A percentile compares a stretch with the other conserved stretches of the same genome.
phyloP scores from a whole-genome alignment of 352 stramenopile genomes.

The Pythium angustatum region DNA sequence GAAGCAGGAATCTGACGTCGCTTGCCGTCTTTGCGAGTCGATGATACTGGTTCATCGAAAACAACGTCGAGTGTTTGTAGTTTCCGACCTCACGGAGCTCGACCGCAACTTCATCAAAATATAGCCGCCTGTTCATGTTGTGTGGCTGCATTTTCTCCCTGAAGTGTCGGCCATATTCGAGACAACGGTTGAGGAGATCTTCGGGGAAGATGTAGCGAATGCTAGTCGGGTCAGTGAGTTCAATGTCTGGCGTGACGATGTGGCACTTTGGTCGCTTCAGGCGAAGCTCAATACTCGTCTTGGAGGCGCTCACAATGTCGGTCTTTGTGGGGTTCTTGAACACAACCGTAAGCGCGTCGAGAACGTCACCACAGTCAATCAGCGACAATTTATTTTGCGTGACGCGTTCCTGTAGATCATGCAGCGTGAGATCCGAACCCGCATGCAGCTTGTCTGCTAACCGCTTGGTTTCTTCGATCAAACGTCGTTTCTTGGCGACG shows the following conservation, averaged over 20 bases:
- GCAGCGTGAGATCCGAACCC: neutral
- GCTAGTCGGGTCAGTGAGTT: neutral
- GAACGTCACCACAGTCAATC: neutral
- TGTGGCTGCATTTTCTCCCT: neutral
- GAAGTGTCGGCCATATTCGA: neutral
- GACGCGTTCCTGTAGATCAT: neutral
- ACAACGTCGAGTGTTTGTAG: neutral
- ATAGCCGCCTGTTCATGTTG: neutral
- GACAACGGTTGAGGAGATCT: neutral
- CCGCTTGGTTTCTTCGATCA: neutral
- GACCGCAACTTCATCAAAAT: neutral
- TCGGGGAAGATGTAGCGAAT: neutral
- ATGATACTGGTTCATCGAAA: slow-evolving; percentile 4
- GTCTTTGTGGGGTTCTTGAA: neutral
- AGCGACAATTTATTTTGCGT: neutral
- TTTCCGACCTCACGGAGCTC: neutral
- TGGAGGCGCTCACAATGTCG: neutral
- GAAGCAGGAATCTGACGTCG: neutral
- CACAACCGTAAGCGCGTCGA: neutral
- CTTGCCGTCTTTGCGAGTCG: neutral
- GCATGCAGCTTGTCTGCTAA: neutral
- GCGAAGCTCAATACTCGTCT: neutral
- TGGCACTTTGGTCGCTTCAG: neutral
- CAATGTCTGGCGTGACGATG: neutral
- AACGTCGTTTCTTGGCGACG: neutral